A percentile compares a stretch with the other conserved stretches of the same genome.
phyloP scores from a whole-genome alignment of 768 basidiomycete species.

The Dacryopinax spathularia region DNA sequence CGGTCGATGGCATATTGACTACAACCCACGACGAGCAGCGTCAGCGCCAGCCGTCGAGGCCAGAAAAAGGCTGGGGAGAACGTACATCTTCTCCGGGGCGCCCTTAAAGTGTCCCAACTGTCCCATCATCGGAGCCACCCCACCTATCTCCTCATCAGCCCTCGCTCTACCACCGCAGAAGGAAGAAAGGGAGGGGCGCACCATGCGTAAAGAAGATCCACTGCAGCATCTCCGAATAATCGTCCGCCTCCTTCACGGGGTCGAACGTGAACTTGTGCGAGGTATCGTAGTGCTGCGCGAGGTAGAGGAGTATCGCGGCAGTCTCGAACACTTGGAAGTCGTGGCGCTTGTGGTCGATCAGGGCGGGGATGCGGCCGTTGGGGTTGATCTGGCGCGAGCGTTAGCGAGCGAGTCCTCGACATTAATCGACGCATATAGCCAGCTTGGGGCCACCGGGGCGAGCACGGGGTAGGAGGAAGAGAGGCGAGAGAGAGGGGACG shows the following conservation, averaged over 20 bases:
- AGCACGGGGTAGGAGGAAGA: no score
- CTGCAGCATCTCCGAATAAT: constrained; percentile 16
- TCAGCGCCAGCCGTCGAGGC: neutral
- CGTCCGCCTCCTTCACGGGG: constrained; percentile 11
- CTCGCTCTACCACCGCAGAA: no score
- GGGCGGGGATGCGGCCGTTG: constrained; percentile 16
- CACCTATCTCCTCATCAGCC: no score
- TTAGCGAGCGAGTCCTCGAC: neutral
- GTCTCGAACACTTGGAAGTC: constrained; percentile 14
- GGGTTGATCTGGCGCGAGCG: constrained; percentile 12
- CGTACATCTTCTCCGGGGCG: constrained; percentile 51
- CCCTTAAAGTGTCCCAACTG: constrained; percentile 50
- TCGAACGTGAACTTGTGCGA: constrained; percentile 24
- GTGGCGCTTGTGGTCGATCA: constrained; percentile 12
- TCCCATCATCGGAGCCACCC: no score
- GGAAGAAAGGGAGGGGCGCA: no score
- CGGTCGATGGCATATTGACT: constrained; percentile 31
- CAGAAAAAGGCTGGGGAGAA: no score
- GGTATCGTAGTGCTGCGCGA: constrained; percentile 25
- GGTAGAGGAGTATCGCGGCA: constrained; percentile 19
- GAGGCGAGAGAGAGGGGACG: neutral
- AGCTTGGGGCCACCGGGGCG: no score
- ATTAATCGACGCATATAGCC: neutral
- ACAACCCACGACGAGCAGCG: neutral
- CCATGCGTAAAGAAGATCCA: constrained; percentile 26